A percentile compares a stretch with the other conserved stretches of the same genome.
Conservation (phyloP, 768 basidiomycete genomes). For the Sporobolomyces phaffii region DNA sequence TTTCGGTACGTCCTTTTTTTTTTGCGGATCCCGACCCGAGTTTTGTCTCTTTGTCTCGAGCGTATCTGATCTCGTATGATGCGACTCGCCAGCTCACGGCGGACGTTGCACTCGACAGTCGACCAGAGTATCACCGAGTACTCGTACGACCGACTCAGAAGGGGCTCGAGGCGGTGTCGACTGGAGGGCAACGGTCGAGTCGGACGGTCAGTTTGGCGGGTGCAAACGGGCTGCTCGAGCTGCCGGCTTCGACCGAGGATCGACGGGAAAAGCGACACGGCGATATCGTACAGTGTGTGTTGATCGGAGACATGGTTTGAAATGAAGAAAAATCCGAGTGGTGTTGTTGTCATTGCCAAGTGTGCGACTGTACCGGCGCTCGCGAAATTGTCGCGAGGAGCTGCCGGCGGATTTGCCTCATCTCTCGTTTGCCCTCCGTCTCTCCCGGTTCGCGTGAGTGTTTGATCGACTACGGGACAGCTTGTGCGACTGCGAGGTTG, state of each 20-base stretch:
- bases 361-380: too few species aligned
- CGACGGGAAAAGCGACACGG: constrained; percentile 51
- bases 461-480: too few species aligned
- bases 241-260: constrained; percentile 53
- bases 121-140: constrained; percentile 79
- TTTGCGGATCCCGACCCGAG: too few species aligned
- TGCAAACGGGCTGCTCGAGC: constrained; percentile 69
- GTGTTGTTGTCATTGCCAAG: neutral
- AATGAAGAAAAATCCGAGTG: neutral
- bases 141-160: constrained; percentile 50
- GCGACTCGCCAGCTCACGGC: constrained; percentile 33
- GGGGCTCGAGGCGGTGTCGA: constrained; percentile 58
- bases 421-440: neutral
- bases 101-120: constrained; percentile 61
- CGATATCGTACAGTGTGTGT: constrained; percentile 56
- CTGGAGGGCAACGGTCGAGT: constrained; percentile 80
- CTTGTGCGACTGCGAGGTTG: too few species aligned
- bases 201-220: constrained; percentile 70
- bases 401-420: neutral
- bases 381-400: too few species aligned
- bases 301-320: constrained; percentile 58
- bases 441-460: neutral
- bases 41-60: neutral
- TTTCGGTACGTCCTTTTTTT: constrained; percentile 23
- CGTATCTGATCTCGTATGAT: too few species aligned